phyloP scores from a whole-genome alignment of 371 early-diverging fungal genomes.

The Mucor irregularis region DNA sequence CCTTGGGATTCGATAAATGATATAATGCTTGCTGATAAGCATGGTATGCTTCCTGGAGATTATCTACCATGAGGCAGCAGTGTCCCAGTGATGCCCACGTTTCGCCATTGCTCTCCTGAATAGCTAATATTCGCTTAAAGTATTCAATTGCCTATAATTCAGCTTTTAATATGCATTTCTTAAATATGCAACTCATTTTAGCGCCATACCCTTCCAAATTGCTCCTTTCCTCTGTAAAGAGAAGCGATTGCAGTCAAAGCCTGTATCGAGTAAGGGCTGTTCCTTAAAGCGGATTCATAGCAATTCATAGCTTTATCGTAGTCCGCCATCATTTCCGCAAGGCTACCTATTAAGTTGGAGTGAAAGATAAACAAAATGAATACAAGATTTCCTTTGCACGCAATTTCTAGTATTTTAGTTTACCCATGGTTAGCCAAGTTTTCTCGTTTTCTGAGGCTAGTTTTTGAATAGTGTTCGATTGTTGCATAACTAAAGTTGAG shows the following conservation, averaged over 20 bases:
- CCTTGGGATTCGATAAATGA: slow-evolving; percentile 79
- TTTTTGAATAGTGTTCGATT: slow-evolving; percentile 53
- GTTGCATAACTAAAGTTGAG: too few relatives aligned
- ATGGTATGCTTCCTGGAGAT: slow-evolving; percentile 86
- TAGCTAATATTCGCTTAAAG: slow-evolving; percentile 65
- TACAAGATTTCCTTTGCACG: background rate
- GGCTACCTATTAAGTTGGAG: slow-evolving; percentile 36
- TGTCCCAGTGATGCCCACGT: slow-evolving; percentile 92
- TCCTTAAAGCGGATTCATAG: slow-evolving; percentile 84
- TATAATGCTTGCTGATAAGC: slow-evolving; percentile 34
- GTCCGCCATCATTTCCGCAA: slow-evolving; percentile 77
- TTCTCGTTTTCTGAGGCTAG: slow-evolving; percentile 67
- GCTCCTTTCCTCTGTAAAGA: slow-evolving; percentile 68
- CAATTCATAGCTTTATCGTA: slow-evolving; percentile 77
- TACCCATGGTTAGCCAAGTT: slow-evolving; percentile 76
- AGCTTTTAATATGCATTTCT: too few relatives aligned
- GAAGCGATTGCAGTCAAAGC: slow-evolving; percentile 76
- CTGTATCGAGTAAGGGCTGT: slow-evolving; percentile 83
- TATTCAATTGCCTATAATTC: background rate
- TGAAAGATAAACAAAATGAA: background rate
- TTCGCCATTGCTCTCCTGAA: slow-evolving; percentile 83
- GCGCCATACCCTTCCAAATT: slow-evolving; percentile 46
- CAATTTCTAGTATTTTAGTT: background rate
- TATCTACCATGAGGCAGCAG: slow-evolving; percentile 92
- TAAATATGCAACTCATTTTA: background rate